Conservation (phyloP, 179 eudicot genomes). For the Corrigiola litoralis region DNA sequence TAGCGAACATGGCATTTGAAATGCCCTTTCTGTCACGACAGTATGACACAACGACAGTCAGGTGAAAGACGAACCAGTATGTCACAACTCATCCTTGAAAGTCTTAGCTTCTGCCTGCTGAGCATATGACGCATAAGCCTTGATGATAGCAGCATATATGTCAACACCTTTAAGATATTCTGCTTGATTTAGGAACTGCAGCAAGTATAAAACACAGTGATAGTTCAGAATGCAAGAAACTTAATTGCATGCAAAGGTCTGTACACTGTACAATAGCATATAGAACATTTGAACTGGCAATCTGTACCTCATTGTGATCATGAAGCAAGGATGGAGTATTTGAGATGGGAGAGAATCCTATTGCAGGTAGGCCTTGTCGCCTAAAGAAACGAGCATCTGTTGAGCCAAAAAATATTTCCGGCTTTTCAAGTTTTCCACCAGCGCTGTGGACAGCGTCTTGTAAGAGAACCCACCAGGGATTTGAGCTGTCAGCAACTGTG, state of each 20-base stretch:
- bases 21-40: too few relatives aligned
- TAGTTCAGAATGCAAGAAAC: not conserved
- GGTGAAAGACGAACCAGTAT: too few relatives aligned
- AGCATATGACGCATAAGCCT: slow-evolving; percentile 55
- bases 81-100: slow-evolving; percentile 55
- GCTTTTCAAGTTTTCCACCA: slow-evolving; percentile 56
- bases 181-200: slow-evolving; percentile 57
- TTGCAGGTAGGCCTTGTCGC: slow-evolving; percentile 59
- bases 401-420: slow-evolving; percentile 72
- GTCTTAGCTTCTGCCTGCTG: slow-evolving; percentile 24
- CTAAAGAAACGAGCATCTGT: slow-evolving; percentile 85
- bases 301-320: slow-evolving; percentile 76
- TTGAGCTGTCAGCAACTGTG: slow-evolving; percentile 57
- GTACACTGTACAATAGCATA: not conserved
- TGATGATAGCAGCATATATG: slow-evolving; percentile 64
- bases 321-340: slow-evolving; percentile 83
- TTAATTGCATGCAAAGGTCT: too few relatives aligned
- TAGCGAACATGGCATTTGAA: too few relatives aligned
- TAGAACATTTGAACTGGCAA: not conserved
- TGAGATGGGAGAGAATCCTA: slow-evolving; percentile 89
- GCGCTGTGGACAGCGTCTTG: slow-evolving; percentile 55
- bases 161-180: slow-evolving; percentile 77
- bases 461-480: slow-evolving; percentile 82
- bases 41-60: too few relatives aligned
- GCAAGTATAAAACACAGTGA: not conserved